Percentiles rank a stretch among this genome's conserved stretches.
phyloP scores from a whole-genome alignment of 345 rosid species.

The Euphorbia tirucalli region DNA sequence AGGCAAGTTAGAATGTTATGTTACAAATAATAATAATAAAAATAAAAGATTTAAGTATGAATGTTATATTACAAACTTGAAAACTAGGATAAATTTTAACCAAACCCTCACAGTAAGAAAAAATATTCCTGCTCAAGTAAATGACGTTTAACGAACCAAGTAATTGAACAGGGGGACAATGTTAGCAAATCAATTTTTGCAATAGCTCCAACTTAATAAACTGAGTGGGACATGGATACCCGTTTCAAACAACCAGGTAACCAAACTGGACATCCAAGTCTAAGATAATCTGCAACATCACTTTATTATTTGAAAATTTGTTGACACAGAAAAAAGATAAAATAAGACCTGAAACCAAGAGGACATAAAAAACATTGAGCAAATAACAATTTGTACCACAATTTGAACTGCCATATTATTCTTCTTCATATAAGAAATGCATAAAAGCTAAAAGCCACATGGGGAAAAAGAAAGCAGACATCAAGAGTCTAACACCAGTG shows the following conservation, averaged over 20 bases:
- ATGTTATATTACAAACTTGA: background rate
- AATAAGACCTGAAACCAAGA: background rate
- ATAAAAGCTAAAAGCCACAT: constrained; percentile 1
- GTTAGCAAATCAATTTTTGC: background rate
- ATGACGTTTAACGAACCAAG: background rate
- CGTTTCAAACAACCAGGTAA: background rate
- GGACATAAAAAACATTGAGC: constrained; percentile 8
- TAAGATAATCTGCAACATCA: background rate
- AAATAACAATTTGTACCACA: constrained; percentile 7
- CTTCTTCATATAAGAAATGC: background rate
- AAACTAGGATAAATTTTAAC: constrained; percentile 3
- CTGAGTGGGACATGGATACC: background rate
- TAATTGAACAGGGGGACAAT: background rate
- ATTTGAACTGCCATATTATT: constrained; percentile 1
- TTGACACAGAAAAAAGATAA: background rate
- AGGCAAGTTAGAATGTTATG: background rate
- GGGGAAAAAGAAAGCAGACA: background rate
- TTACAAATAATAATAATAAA: background rate
- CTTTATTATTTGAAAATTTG: background rate
- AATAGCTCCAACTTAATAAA: background rate
- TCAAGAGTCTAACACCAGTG: constrained; percentile 14
- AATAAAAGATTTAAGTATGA: background rate
- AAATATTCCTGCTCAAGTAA: background rate
- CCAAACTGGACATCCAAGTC: background rate
- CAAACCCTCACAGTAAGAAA: background rate